phyloP scores from a whole-genome alignment of 106 monocot species.

The Acorus calamus region DNA sequence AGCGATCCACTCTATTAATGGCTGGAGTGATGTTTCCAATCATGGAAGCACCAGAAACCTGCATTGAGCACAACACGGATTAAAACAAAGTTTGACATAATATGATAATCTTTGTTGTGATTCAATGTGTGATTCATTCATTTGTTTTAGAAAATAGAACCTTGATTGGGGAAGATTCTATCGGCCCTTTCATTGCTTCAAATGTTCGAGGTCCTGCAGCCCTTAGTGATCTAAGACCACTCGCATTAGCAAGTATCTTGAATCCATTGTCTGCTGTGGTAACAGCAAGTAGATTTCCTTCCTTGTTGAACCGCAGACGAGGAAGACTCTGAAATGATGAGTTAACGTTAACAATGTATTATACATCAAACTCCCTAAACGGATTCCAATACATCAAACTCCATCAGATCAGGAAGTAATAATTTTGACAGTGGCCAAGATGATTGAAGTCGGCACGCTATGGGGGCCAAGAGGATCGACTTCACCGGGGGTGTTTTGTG shows the following conservation, averaged over 20 bases:
- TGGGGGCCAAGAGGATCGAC: no score
- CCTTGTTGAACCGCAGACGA: slow-evolving; percentile 75
- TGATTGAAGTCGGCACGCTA: no score
- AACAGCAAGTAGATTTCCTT: slow-evolving; percentile 77
- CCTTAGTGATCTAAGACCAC: slow-evolving; percentile 48
- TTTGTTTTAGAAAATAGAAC: slow-evolving; percentile 1
- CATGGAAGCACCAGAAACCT: slow-evolving; percentile 44
- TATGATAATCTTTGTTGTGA: no score
- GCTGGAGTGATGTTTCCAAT: slow-evolving; percentile 39
- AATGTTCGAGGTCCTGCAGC: slow-evolving; percentile 39
- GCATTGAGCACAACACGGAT: background rate
- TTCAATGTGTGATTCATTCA: background rate
- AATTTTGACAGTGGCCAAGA: no score
- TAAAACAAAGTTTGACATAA: no score
- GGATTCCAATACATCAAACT: no score
- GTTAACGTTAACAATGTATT: slow-evolving; percentile 1
- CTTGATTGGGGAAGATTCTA: slow-evolving; percentile 41
- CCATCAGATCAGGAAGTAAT: no score
- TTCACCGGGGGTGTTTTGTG: no score
- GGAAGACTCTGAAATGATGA: slow-evolving; percentile 44
- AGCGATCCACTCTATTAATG: slow-evolving; percentile 36
- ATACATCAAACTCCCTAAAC: background rate
- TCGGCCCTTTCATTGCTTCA: slow-evolving; percentile 44
- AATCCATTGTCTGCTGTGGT: slow-evolving; percentile 60
- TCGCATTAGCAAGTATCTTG: slow-evolving; percentile 79